Evolutionary conservation across 495 filamentous ascomycete genomes (phyloP).

Genomic region (Paragyromitra xinjiangensis): DNA sequence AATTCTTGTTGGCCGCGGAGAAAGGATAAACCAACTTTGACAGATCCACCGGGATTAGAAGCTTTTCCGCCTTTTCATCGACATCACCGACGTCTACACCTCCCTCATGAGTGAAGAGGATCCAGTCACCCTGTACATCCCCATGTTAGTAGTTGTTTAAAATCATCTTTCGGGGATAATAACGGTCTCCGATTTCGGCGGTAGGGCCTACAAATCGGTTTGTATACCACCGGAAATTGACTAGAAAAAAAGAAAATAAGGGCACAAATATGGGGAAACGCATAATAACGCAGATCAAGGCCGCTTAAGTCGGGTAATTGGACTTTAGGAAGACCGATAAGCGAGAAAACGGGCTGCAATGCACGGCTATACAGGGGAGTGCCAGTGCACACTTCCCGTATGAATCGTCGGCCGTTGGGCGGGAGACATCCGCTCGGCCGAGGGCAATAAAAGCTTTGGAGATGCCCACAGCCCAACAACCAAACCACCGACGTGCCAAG

Average conservation of each 20-base stretch:
- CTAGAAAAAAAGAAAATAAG: not conserved
- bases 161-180: constrained; percentile 12
- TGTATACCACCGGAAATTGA: not conserved
- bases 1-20: not conserved
- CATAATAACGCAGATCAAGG: constrained; percentile 22
- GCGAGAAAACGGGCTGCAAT: constrained; percentile 32
- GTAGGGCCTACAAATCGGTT: constrained; percentile 2
- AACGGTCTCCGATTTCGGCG: constrained; percentile 3
- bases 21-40: constrained; percentile 63
- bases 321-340: constrained; percentile 37
- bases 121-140: constrained; percentile 87
- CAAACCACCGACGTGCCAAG: constrained; percentile 18
- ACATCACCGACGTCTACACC: constrained; percentile 99
- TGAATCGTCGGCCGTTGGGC: constrained; percentile 36
- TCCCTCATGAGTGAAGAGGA: constrained; percentile 99
- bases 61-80: constrained; percentile 97
- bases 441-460: constrained; percentile 47
- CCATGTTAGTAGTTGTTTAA: constrained; percentile 32
- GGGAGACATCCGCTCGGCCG: constrained; percentile 54
- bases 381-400: constrained; percentile 37
- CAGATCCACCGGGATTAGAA: constrained; percentile 95
- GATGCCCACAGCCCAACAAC: constrained; percentile 37
- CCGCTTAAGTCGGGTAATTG: constrained; percentile 38
- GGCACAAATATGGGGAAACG: constrained; percentile 2
- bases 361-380: constrained; percentile 42